A percentile compares a stretch with the other conserved stretches of the same genome.
Evolutionary conservation across 2,329 filamentous ascomycete genomes (phyloP).

Genomic region (Falciphora oryzae): DNA sequence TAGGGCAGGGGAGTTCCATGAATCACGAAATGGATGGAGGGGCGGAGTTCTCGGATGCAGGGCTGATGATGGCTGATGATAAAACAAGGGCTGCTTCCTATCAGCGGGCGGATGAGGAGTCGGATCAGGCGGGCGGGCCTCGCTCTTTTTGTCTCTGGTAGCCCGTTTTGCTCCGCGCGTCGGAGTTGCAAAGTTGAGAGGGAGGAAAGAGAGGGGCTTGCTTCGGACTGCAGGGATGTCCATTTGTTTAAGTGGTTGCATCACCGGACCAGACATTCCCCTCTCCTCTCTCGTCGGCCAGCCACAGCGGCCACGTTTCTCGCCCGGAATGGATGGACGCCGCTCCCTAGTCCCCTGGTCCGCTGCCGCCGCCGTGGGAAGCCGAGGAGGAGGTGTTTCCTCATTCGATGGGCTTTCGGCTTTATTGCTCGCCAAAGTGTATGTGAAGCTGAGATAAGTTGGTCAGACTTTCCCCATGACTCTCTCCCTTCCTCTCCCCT

Average conservation of each 20-base stretch:
- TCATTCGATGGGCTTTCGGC: too few relatives aligned
- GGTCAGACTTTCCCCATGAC: neutral
- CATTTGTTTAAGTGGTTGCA: neutral
- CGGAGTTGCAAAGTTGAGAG: neutral
- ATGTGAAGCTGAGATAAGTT: neutral
- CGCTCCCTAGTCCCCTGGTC: too few relatives aligned
- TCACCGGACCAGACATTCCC: neutral
- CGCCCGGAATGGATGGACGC: neutral
- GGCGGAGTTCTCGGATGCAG: too few relatives aligned
- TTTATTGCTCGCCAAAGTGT: too few relatives aligned
- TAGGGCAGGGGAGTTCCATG: too few relatives aligned
- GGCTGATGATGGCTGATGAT: neutral
- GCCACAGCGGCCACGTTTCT: neutral
- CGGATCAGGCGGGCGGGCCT: too few relatives aligned
- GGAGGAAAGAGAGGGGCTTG: too few relatives aligned
- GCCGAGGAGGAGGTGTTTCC: too few relatives aligned
- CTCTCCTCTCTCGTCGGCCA: neutral
- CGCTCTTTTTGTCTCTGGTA: too few relatives aligned
- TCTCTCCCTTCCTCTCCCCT: neutral
- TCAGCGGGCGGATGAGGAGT: too few relatives aligned
- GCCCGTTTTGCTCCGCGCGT: neutral
- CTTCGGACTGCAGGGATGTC: neutral
- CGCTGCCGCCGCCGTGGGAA: too few relatives aligned
- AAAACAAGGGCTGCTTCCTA: neutral
- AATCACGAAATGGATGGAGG: too few relatives aligned